These are phyloP conservation scores for Sporothrix mexicana DNA, from an alignment of 2,329 filamentous ascomycete genomes.

Conservation along the genomic window DNA sequence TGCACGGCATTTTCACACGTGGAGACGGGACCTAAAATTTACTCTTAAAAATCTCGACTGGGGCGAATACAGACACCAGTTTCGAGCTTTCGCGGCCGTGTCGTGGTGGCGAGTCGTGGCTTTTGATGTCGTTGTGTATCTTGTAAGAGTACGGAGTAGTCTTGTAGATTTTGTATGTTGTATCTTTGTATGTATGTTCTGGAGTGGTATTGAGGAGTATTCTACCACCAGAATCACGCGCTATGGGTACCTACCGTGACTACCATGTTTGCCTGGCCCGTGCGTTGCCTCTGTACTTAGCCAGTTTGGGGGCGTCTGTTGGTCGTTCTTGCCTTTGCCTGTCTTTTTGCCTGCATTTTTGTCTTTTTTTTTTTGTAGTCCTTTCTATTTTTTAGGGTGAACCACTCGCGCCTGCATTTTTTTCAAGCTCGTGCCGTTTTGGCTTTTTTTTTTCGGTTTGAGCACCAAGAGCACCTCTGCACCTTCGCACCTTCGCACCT, in stretches of 20 bases:
- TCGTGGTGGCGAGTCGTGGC: no score
- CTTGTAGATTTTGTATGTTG: neutral
- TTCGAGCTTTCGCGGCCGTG: no score
- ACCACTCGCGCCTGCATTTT: neutral
- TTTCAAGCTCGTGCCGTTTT: constrained; percentile 21
- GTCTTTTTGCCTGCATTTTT: neutral
- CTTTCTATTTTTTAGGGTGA: neutral
- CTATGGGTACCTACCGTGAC: constrained; percentile 7
- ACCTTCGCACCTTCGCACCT: neutral
- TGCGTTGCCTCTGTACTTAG: neutral
- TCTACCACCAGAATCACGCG: neutral
- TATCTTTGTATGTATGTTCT: neutral
- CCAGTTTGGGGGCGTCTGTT: no score
- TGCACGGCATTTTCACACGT: constrained; percentile 26
- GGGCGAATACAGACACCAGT: neutral
- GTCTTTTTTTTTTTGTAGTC: neutral
- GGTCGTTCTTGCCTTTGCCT: neutral
- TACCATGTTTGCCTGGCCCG: neutral
- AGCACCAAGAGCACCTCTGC: neutral
- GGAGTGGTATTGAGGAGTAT: neutral
- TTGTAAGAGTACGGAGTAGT: no score
- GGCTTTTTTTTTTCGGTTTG: neutral
- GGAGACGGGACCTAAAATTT: constrained; percentile 1
- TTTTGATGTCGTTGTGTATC: neutral
- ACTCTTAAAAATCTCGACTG: neutral